Evolutionary conservation across 352 stramenopile species (phyloP), one percentile per base, ranked within the genome.

Genomic region (Saprolegnia parasitica): DNA sequence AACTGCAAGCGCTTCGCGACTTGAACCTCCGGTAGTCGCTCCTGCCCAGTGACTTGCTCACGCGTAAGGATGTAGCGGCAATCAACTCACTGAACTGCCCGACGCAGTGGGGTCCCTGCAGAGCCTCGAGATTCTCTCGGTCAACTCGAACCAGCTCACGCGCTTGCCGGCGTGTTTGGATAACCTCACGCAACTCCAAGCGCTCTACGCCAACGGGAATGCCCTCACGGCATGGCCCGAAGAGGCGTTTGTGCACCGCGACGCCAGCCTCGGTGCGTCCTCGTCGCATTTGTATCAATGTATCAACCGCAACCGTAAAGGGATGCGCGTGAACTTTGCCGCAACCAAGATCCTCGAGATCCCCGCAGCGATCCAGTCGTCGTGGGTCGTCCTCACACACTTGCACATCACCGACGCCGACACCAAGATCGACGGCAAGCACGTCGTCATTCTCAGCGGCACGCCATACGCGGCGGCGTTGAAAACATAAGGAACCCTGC

Each of bases 91-190:
- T 4, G 52, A 60, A 9, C 20, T 60, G 35, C 52, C 52, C 11
- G 11, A 16, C 11, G 11, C 52, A 20, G 11, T 60, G 4, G 35
- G 52, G 24, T n/a, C 11, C 1, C 52, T 60, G 2, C 11, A 15
- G 35, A 20, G 13, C 11, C 52, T 60, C 35, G 52, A 60, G 52
- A 60, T 60, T 60, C 35, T 60, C 1, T 60, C 52, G 11, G 52
- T 60, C 16, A 60, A 60, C 35, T 60, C 52, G 20, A 60, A 60
- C 35, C 52, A 60, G 9, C 52, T 60, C 35, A 60, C 35, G 8
- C 11, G 11, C 11, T n/a, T 60, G 11, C 52, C 52, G 11, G 52
- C 16, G 35, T 60, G 52, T n/a, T n/a, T 60, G 11, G 52, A 40
- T 24, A n/a, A 18, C 35, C 35, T 60, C 24, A 18, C 24, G 35